Evolutionary conservation across 2,329 filamentous ascomycete species (phyloP), one percentile per base, ranked within the genome.

Genomic region (Pseudogymnoascus sp.): DNA sequence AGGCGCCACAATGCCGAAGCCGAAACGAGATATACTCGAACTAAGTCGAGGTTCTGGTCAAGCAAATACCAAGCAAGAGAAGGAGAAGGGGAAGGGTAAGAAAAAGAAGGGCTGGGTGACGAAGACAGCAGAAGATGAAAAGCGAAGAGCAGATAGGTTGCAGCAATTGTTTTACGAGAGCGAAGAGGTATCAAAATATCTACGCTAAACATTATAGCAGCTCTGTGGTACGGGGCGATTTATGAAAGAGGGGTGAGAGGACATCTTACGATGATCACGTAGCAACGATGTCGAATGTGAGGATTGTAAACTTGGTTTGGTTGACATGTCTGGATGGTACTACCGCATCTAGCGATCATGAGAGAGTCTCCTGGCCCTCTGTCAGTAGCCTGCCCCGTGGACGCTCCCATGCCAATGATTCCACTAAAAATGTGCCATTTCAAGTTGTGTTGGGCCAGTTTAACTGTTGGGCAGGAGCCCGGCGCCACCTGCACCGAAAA

Each of bases 111-210:
- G 59, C 7, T 60, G 59, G 59, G 59, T 88, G 40, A 82, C 85
- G 69, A 86, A 84, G 72, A 75, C 82, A 71, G 85, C 84, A 2
- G 76, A 79, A 46, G 83, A 86, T 66, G 85, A 88, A 64, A 87
- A 80, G 75, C 85, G 77, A 72, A 86, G 80, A 65, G 80, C 82
- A 17, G 83, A 89, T 65, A 85, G 77, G 70, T 73, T 96, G 64
- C 82, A 86, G 67, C 80, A 85, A 68, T 81, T 90, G 76, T 88
- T 96, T 66, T 93, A 90, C 75, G 82, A 84, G 19, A 87, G 84
- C 67, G 83, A 89, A n/a, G 88, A 93, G 67, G 78, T 96, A 62
- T 85, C 92, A 70, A 85, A 81, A 71, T 95, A 96, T 72, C 75
- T 96, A 56, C 50, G 50, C 17, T 56, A 56, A 56, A 19, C 17